phyloP scores from a whole-genome alignment of 371 early-diverging fungal species.

The Mortierella sp. region DNA sequence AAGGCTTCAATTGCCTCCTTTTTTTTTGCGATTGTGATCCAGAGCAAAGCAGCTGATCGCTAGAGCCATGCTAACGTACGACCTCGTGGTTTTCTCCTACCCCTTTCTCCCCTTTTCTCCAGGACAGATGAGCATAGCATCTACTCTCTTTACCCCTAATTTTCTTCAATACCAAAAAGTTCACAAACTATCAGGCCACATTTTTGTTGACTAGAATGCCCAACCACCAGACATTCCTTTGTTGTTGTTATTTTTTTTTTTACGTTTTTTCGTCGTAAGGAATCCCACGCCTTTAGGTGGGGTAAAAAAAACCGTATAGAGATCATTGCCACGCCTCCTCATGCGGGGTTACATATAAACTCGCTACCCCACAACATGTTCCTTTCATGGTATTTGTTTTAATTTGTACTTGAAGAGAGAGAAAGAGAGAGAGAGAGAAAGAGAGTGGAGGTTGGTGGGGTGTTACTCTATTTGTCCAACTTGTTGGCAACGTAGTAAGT shows the following conservation, averaged over 20 bases:
- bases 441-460: too few species aligned
- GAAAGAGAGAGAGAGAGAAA: too few species aligned
- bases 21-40: slow-evolving; percentile 5
- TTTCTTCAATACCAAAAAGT: background rate
- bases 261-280: background rate
- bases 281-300: background rate
- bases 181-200: slow-evolving; percentile 15
- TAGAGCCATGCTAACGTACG: slow-evolving; percentile 2
- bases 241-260: background rate
- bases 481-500: slow-evolving; percentile 38
- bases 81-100: slow-evolving; percentile 10
- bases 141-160: background rate
- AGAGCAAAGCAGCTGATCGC: slow-evolving; percentile 8
- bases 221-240: background rate
- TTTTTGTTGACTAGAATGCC: slow-evolving; percentile 4
- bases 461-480: slow-evolving; percentile 8
- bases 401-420: background rate
- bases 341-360: too few species aligned
- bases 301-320: too few species aligned
- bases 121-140: slow-evolving; percentile 1
- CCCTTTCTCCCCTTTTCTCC: background rate
- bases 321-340: too few species aligned
- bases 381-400: slow-evolving; percentile 1
- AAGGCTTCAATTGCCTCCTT: background rate
- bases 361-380: background rate